phyloP scores from a whole-genome alignment of 2,329 filamentous ascomycete species.

The Grosmannia clavigera region DNA sequence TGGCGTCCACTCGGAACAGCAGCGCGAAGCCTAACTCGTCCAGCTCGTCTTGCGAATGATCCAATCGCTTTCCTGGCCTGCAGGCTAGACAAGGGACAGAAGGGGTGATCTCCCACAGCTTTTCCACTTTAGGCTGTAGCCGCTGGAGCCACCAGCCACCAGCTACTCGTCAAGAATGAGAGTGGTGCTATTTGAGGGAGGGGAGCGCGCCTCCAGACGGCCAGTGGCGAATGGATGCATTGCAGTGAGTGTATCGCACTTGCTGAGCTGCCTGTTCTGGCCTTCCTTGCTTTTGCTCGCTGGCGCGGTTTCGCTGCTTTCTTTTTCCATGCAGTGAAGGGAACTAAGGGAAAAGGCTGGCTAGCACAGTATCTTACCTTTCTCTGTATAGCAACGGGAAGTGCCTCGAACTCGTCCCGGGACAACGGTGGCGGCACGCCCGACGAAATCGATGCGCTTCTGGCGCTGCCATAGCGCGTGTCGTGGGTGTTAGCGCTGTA shows the following conservation, averaged over 20 bases:
- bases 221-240: too few species aligned
- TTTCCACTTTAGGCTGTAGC: background rate
- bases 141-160: background rate
- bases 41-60: background rate
- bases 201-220: background rate
- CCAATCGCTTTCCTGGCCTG: background rate
- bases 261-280: background rate
- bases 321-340: too few species aligned
- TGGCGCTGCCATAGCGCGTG: slow-evolving; percentile 5
- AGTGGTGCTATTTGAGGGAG: background rate
- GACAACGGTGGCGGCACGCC: slow-evolving; percentile 21
- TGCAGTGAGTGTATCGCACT: background rate
- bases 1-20: background rate
- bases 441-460: slow-evolving; percentile 13
- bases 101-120: background rate
- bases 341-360: too few species aligned
- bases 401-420: slow-evolving; percentile 35
- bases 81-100: background rate
- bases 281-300: background rate
- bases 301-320: too few species aligned
- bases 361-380: slow-evolving; percentile 25
- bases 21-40: background rate
- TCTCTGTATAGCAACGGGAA: slow-evolving; percentile 35
- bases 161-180: background rate
- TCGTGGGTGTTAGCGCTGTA: slow-evolving; percentile 9